Evolutionary conservation across 78 protist genomes (phyloP), one percentile per base, ranked within the genome.

Genomic region (Dictyostelium brefeldianum): DNA sequence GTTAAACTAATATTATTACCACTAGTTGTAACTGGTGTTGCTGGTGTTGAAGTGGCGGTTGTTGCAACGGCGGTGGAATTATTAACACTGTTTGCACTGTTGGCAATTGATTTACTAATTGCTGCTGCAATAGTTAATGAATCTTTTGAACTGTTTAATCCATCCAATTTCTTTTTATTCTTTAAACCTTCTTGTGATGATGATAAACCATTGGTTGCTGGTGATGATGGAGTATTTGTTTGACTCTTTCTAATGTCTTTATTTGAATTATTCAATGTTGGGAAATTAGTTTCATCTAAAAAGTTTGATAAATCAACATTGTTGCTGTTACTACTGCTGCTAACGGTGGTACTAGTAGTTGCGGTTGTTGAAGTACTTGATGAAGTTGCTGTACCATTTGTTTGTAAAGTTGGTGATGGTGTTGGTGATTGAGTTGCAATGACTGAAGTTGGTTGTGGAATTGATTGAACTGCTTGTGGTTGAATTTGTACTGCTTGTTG

Each of bases 231-330:
- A 22, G 27, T 4, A 12, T 64, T 64, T 11, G 82, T n/a, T 51
- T 77, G 82, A 15, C 65, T 77, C 65, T 77, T 77, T 74, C 80
- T 74, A 41, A 74, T 41, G 47, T 73, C 73, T 27, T 83, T 73
- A 18, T 29, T 20, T 36, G 22, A 51, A 53, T 56, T 51, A 25
- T 80, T 80, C n/a, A 83, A 43, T 18, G 90, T 83, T 83, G 90
- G 90, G 90, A 83, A 83, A 54, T 83, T 83, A n/a, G 65, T 64
- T 62, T 83, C 90, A 71, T 83, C 90, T 17, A 81, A 77, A 50
- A 77, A 51, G 65, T 77, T 77, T 22, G 29, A 41, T 18, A 43
- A 62, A 62, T 62, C 70, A 36, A 36, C 43, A 25, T 69, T 41
- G 10, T 36, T 69, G 8, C 53, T 69, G 31, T 14, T 69, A 31